Evolutionary conservation across 176 grass and related monocot genomes (phyloP).

Genomic region (Alloteropsis semialata): DNA sequence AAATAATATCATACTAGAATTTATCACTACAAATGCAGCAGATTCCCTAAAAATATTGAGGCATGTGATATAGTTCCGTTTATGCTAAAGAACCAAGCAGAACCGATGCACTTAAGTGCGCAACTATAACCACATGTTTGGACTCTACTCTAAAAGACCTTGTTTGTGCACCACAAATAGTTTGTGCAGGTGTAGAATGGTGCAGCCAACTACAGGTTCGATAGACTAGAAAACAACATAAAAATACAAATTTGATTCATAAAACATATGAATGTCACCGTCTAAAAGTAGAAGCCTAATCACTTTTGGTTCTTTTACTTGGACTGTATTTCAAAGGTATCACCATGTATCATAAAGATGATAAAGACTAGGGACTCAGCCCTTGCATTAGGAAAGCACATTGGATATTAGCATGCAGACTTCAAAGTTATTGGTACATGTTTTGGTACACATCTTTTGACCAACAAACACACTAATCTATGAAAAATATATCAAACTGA

Average conservation of each 20-base stretch:
- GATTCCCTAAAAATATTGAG: background rate
- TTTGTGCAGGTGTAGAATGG: background rate
- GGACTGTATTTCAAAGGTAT: background rate
- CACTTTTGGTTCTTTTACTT: background rate
- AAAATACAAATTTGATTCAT: background rate
- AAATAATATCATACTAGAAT: background rate
- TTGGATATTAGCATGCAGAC: background rate
- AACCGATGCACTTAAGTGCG: background rate
- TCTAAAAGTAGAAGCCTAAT: background rate
- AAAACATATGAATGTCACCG: background rate
- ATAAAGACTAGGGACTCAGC: background rate
- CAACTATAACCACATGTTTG: background rate
- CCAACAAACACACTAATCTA: background rate
- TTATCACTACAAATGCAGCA: background rate
- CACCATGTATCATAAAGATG: background rate
- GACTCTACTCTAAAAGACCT: background rate
- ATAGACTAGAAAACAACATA: background rate
- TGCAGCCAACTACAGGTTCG: background rate
- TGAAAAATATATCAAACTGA: background rate
- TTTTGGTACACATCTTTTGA: slow-evolving; percentile 2
- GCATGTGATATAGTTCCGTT: background rate
- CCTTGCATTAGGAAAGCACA: background rate
- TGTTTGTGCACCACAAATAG: background rate
- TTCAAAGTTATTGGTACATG: background rate
- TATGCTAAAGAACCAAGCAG: background rate